These are phyloP conservation scores for Neurospora tetrasperma DNA, from an alignment of 495 filamentous ascomycete species.

Conservation along the genomic window DNA sequence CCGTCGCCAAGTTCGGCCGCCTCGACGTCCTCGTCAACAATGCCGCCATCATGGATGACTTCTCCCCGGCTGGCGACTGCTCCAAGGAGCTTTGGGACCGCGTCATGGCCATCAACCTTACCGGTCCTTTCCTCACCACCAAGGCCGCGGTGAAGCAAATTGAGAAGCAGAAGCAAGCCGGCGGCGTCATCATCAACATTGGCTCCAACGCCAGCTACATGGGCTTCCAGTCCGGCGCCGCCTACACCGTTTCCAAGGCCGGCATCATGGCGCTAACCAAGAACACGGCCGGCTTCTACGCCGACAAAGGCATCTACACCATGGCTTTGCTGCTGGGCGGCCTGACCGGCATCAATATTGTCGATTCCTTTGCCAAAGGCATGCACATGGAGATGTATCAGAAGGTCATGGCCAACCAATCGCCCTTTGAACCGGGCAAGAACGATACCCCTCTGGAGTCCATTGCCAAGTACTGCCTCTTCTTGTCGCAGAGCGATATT, in stretches of 20 bases:
- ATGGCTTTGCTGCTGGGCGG: conserved; percentile 46
- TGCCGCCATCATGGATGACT: conserved; percentile 43
- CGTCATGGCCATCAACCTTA: conserved; percentile 50
- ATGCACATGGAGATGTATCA: conserved; percentile 36
- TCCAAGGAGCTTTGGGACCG: conserved; percentile 44
- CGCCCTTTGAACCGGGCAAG: conserved; percentile 11
- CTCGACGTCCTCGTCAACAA: conserved; percentile 44
- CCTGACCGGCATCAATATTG: conserved; percentile 48
- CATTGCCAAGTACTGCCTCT: conserved; percentile 33
- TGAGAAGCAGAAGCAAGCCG: conserved; percentile 23
- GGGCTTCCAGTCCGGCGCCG: conserved; percentile 34
- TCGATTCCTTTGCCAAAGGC: conserved; percentile 34
- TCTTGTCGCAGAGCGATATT: conserved; percentile 30
- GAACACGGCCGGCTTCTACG: conserved; percentile 51
- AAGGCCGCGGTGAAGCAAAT: conserved; percentile 42
- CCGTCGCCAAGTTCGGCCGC: conserved; percentile 29
- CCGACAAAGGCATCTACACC: conserved; percentile 44
- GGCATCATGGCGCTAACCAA: conserved; percentile 51
- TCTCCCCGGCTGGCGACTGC: conserved; percentile 43
- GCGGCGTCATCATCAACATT: conserved; percentile 41
- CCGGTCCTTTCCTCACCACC: conserved; percentile 44
- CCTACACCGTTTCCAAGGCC: conserved; percentile 47
- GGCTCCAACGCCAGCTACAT: conserved; percentile 26
- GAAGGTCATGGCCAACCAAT: conserved; percentile 16
- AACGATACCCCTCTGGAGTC: conserved; percentile 16